Evolutionary conservation across 1,139 yeast species (phyloP).

Genomic region (Pichia sp.): DNA sequence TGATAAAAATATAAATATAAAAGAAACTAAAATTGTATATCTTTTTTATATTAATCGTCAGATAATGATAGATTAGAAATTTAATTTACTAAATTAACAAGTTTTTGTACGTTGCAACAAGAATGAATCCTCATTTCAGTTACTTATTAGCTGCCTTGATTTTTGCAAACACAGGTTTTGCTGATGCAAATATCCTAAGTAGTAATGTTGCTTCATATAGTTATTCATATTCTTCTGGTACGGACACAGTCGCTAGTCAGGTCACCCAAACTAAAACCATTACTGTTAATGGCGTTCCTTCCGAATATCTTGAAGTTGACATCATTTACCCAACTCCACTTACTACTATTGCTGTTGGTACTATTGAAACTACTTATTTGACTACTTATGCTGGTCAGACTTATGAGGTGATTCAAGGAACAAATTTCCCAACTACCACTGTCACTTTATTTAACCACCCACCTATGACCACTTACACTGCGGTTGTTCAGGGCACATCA

Average conservation of each 20-base stretch:
- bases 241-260: neutral
- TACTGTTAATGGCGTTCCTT: neutral
- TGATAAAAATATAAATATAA: too few species aligned
- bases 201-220: slow-evolving; percentile 1
- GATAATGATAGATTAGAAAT: too few species aligned
- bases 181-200: neutral
- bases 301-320: slow-evolving; percentile 3
- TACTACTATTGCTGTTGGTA: slow-evolving; percentile 2
- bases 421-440: slow-evolving; percentile 5
- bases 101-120: neutral
- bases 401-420: slow-evolving; percentile 3
- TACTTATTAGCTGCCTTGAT: neutral
- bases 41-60: too few species aligned
- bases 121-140: neutral
- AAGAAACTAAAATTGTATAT: too few species aligned
- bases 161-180: neutral
- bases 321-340: slow-evolving; percentile 2
- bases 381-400: slow-evolving; percentile 1
- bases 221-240: neutral
- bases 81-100: neutral
- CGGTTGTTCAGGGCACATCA: slow-evolving; percentile 1
- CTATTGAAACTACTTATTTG: slow-evolving; percentile 1
- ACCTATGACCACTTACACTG: slow-evolving; percentile 1
- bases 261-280: neutral
- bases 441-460: neutral